Percentiles rank a stretch among this genome's conserved stretches.
phyloP scores from a whole-genome alignment of 1,284 basidiomycete genomes.

The Bondarzewia mesenterica region DNA sequence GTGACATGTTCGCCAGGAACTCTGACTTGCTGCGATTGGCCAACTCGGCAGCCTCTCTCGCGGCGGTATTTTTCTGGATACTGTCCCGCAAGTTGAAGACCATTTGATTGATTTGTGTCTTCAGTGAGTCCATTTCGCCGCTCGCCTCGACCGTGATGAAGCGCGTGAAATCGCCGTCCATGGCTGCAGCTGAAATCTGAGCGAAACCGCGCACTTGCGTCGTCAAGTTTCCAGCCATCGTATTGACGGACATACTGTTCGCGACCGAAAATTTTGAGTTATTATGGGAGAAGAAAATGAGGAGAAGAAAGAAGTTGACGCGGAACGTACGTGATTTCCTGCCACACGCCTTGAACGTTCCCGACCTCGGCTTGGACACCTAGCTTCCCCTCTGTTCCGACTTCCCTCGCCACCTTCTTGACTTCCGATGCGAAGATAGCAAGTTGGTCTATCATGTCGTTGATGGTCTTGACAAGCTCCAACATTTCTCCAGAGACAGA shows the following conservation, averaged over 20 bases:
- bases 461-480: slow-evolving; percentile 89
- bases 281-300: slow-evolving; percentile 2
- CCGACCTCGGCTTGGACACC: slow-evolving; percentile 97
- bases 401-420: slow-evolving; percentile 91
- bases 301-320: slow-evolving; percentile 2
- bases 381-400: slow-evolving; percentile 93
- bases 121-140: slow-evolving; percentile 99
- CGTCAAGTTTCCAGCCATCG: slow-evolving; percentile 94
- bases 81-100: slow-evolving; percentile 95
- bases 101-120: slow-evolving; percentile 99
- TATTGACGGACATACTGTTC: slow-evolving; percentile 84
- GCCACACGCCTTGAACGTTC: slow-evolving; percentile 97
- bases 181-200: slow-evolving; percentile 97
- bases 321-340: slow-evolving; percentile 87
- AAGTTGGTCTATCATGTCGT: slow-evolving; percentile 94
- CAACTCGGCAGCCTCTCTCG: slow-evolving; percentile 94
- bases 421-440: slow-evolving; percentile 93
- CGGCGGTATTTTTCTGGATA: slow-evolving; percentile 98
- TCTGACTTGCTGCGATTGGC: slow-evolving; percentile 96
- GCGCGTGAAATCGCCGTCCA: slow-evolving; percentile 97
- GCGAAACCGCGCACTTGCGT: slow-evolving; percentile 99
- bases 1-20: slow-evolving; percentile 97
- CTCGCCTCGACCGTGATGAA: slow-evolving; percentile 99
- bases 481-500: slow-evolving; percentile 95
- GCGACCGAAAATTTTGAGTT: too few species aligned